Base-by-base conservation (phyloP, 441 rosid genomes). In the Iberis amara region DNA sequence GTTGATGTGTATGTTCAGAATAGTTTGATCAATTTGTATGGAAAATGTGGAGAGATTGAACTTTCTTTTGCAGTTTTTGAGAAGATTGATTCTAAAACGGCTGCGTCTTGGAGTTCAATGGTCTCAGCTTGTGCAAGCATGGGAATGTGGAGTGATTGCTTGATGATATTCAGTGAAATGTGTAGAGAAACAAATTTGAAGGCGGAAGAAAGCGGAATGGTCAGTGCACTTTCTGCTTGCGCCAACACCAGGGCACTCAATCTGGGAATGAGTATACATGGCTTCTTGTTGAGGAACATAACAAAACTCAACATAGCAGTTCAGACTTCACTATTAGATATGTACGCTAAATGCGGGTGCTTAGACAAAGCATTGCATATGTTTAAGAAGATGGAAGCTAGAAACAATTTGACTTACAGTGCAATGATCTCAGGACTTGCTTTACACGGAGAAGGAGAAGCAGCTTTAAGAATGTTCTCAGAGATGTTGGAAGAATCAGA, bases 51-150 rank as follows among this genome's bases (percentile, higher is more conserved):
- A 28, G 65, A 71, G 56, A 65, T 55, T 26, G 36, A 4, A 8
- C 69, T 52, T 38, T 52, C 79, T 55, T 55, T 68, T 33, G 39
- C 43, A 0, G 72, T 68, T 47, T 75, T 75, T 33, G 68, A 75
- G 51, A 61, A 43, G 9, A 9, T 75, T 18, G 65, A 65, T 28
- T 12, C 18, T 6, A 79, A 66, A 68, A 75, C 76, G 56, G 76
- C 76, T 52, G 81, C 80, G 28, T 73, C 87, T 24, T 81, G 91
- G 91, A 81, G 87, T 68, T 69, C 87, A 6, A 67, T 81, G 43
- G 68, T 83, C 39, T 72, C 87, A 14, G 80, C 80, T 54, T 45
- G 60, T 70, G 77, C 83, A 55, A 69, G 80, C 3, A 9, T 36
- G 10, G 77, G 77, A 10, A 47, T 71, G 71, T 80, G 82, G 80